Base-by-base conservation (phyloP, 2,329 filamentous ascomycete genomes). In the Neonectria ditissima region DNA sequence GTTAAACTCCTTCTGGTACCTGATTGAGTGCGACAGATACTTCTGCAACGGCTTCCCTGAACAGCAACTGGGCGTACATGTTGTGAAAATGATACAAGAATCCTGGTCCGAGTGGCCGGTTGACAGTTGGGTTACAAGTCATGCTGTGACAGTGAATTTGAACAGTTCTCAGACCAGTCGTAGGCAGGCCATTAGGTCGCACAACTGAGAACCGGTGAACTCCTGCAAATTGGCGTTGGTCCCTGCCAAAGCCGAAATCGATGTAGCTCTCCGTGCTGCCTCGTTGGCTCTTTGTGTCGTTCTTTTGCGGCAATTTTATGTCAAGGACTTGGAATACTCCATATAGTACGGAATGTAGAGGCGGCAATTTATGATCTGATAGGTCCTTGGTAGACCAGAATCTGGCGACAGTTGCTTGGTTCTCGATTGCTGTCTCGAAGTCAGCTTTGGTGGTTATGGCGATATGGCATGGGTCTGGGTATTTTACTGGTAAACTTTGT, bases 161-260 rank as follows among this genome's bases (percentile, higher is more conserved):
- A 4, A 75, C 55, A 3, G 20, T 60, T 5, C 53, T 45, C 14
- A 32, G 22, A 4, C 28, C 26, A 1, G 3, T 45, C 0, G 28
- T 22, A 5, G 28, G 11, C 2, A 55, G 43, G 1, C 41, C n/a
- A 8, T 32, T 28, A 3, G 59, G 44, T 6, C 75, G 65, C 2
- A 72, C 58, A 5, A 78, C 58, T 8, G 68, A 70, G 24, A 78
- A 75, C 2, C 75, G 67, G 51, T 78, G 76, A 2, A 71, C 72
- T 0, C 76, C 76, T 0, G 69, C 67, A n/a, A 78, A 78, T 0
- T 14, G 22, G 0, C 53, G 50, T 50, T 65, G 41, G 20, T 76
- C 70, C 14, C 66, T 73, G 1, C 76, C 75, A 18, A 74, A 78
- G 0, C 68, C 66, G 47, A 77, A 70, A 61, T 78, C 76, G 9